phyloP scores from a whole-genome alignment of 805 yeast species.

The Pichia exigua region DNA sequence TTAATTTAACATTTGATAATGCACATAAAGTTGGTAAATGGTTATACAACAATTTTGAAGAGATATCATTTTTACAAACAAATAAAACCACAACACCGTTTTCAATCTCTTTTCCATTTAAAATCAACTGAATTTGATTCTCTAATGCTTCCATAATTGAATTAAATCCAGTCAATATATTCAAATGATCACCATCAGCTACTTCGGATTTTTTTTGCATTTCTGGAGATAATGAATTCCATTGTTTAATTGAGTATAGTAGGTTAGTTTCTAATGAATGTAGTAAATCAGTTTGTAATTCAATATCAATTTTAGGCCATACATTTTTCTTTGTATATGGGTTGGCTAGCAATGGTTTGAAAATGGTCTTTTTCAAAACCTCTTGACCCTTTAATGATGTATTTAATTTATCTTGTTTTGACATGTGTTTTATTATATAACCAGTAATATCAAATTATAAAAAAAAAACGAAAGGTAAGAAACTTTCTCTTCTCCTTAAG shows the following conservation, averaged over 20 bases:
- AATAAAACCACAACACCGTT: slow-evolving; percentile 36
- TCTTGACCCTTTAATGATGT: slow-evolving; percentile 6
- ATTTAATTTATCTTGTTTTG: background rate
- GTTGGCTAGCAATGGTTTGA: slow-evolving; percentile 57
- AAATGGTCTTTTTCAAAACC: slow-evolving; percentile 40
- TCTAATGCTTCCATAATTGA: slow-evolving; percentile 43
- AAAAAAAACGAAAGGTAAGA: too few relatives aligned
- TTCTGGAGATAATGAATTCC: slow-evolving; percentile 16
- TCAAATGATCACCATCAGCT: slow-evolving; percentile 8
- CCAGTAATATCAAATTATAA: too few relatives aligned
- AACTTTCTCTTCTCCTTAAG: too few relatives aligned
- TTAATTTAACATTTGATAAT: slow-evolving; percentile 46
- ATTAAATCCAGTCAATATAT: slow-evolving; percentile 45
- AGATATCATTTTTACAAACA: slow-evolving; percentile 40
- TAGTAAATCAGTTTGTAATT: slow-evolving; percentile 24
- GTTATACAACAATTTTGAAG: slow-evolving; percentile 41
- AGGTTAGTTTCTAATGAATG: slow-evolving; percentile 16
- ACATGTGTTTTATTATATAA: background rate
- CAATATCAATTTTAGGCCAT: slow-evolving; percentile 36
- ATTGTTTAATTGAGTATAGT: slow-evolving; percentile 13
- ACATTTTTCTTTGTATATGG: slow-evolving; percentile 42
- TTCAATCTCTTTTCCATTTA: slow-evolving; percentile 6
- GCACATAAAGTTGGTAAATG: slow-evolving; percentile 52
- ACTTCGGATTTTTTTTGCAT: slow-evolving; percentile 19
- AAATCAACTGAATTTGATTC: slow-evolving; percentile 28